A percentile compares a stretch with the other conserved stretches of the same genome.
Conservation (phyloP, 768 basidiomycete genomes). For the Tulasnella sp. region DNA sequence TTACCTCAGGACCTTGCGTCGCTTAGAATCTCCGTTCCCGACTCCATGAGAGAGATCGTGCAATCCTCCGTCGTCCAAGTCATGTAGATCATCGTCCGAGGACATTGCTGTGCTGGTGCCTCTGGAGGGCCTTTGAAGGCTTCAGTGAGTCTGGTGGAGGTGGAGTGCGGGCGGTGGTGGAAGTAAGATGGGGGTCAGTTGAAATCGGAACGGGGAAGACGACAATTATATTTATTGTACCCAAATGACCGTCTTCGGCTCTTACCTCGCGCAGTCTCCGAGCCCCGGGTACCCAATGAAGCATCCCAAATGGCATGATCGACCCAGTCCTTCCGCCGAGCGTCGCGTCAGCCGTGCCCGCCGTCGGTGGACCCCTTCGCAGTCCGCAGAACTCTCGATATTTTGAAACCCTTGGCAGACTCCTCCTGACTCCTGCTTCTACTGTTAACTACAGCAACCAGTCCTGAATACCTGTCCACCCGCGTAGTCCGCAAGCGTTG, state of each 20-base stretch:
- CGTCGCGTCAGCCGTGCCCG: background rate
- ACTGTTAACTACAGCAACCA: background rate
- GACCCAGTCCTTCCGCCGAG: no score
- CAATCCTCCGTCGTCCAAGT: background rate
- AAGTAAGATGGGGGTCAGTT: background rate
- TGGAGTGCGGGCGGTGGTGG: background rate
- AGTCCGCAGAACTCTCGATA: no score
- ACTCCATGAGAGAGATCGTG: background rate
- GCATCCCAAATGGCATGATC: background rate
- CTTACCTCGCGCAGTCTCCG: background rate
- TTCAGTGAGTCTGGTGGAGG: background rate
- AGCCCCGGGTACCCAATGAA: background rate
- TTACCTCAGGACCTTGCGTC: constrained; percentile 14
- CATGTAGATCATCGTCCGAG: constrained; percentile 15
- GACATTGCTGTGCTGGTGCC: constrained; percentile 1
- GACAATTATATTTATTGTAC: background rate
- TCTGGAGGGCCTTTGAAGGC: background rate
- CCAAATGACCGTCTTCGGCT: background rate
- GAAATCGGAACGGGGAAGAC: background rate
- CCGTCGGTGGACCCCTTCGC: no score
- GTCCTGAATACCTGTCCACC: no score
- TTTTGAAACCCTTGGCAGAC: background rate
- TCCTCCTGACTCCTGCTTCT: background rate
- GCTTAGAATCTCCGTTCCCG: constrained; percentile 1
- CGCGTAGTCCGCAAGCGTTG: no score